phyloP scores from a whole-genome alignment of 2,329 filamentous ascomycete genomes.

The Colletotrichum musae region DNA sequence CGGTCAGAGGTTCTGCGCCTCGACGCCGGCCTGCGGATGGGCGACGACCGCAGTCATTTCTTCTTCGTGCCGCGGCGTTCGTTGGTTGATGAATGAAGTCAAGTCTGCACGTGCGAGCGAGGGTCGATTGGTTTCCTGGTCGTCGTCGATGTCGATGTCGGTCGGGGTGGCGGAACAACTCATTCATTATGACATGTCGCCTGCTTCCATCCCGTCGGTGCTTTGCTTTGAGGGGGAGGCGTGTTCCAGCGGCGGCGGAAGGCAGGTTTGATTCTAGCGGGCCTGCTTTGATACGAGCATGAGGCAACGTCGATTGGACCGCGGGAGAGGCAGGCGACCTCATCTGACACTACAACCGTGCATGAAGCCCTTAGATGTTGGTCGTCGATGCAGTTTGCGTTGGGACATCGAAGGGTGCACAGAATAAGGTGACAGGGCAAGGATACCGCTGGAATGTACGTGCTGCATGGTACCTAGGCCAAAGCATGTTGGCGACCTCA shows the following conservation, averaged over 20 bases:
- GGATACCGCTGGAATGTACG: slow-evolving; percentile 22
- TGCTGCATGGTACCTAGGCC: neutral
- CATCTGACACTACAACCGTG: slow-evolving; percentile 1
- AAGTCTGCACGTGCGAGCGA: slow-evolving; percentile 5
- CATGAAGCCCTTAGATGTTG: neutral
- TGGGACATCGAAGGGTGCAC: neutral
- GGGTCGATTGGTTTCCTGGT: neutral
- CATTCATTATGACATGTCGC: slow-evolving; percentile 29
- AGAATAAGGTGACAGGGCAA: neutral
- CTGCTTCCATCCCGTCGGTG: neutral
- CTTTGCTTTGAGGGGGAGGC: neutral
- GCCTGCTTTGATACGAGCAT: neutral
- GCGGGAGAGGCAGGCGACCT: neutral
- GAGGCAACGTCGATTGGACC: slow-evolving; percentile 5
- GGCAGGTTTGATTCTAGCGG: neutral
- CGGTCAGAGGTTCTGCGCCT: slow-evolving; percentile 6
- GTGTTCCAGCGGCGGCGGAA: neutral
- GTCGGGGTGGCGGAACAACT: slow-evolving; percentile 15
- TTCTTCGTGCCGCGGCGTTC: neutral
- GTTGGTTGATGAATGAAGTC: neutral
- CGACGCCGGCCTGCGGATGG: neutral
- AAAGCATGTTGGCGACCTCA: slow-evolving; percentile 2
- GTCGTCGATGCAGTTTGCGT: neutral
- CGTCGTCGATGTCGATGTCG: neutral
- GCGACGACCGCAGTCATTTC: neutral